These are phyloP conservation scores for Vitis labrusca DNA, from an alignment of 164 flowering plant species.

Conservation along the genomic window DNA sequence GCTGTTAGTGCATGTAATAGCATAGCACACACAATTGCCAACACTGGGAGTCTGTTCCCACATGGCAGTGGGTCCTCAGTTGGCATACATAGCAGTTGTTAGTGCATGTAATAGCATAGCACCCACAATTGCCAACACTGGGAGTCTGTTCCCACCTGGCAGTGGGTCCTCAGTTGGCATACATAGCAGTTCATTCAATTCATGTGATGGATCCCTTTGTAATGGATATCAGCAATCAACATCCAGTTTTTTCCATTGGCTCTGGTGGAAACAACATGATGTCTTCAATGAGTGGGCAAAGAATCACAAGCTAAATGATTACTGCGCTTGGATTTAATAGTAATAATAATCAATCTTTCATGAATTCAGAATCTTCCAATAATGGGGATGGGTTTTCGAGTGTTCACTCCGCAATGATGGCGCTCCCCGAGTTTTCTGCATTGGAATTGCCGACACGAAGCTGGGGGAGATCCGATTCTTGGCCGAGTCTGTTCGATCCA, in stretches of 20 bases:
- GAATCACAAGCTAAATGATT: conserved; percentile 81
- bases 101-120: conserved; percentile 39
- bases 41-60: conserved; percentile 54
- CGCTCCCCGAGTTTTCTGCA: conserved; percentile 50
- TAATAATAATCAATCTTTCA: conserved; percentile 39
- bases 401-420: conserved; percentile 49
- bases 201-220: conserved; percentile 59
- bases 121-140: conserved; percentile 44
- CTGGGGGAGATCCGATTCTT: conserved; percentile 31
- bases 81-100: conserved; percentile 32
- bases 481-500: conserved; percentile 51
- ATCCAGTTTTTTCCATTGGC: conserved; percentile 38
- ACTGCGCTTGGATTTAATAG: conserved; percentile 87
- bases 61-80: conserved; percentile 37
- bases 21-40: conserved; percentile 39
- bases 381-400: conserved; percentile 56
- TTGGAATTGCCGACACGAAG: conserved; percentile 77
- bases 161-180: conserved; percentile 40
- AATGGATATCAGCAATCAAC: conserved; percentile 81
- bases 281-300: conserved; percentile 55
- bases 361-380: conserved; percentile 57
- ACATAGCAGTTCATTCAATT: conserved; percentile 48
- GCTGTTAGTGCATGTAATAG: conserved; percentile 31
- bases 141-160: conserved; percentile 49
- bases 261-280: conserved; percentile 55